phyloP scores from a whole-genome alignment of 2,329 filamentous ascomycete species.

The Capronia coronata region DNA sequence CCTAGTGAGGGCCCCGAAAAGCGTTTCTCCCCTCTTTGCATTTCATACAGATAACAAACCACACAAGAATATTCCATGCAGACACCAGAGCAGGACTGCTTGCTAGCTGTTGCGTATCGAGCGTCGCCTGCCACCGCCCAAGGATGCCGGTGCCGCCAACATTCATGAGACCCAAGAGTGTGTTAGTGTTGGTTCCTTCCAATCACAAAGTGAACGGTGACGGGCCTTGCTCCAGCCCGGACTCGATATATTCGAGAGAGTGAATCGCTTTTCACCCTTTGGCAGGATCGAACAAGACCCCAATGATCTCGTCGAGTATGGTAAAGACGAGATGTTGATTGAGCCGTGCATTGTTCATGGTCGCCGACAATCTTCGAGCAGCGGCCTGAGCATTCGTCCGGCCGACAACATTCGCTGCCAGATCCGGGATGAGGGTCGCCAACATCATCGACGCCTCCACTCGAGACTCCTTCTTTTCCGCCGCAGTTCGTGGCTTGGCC shows the following conservation, averaged over 20 bases:
- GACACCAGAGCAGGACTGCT: too few relatives aligned
- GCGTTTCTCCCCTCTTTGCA: too few relatives aligned
- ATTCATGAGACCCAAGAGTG: too few relatives aligned
- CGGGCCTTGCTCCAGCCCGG: too few relatives aligned
- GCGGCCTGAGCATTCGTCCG: conserved; percentile 85
- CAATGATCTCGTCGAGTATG: conserved; percentile 63
- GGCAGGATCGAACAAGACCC: conserved; percentile 51
- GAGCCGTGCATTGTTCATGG: conserved; percentile 80
- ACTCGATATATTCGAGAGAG: not conserved
- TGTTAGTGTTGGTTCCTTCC: too few relatives aligned
- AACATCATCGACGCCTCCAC: conserved; percentile 86
- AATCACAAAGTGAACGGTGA: too few relatives aligned
- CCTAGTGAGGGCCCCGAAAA: too few relatives aligned
- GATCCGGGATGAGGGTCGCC: conserved; percentile 79
- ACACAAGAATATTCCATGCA: too few relatives aligned
- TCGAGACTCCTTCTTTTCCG: conserved; percentile 71
- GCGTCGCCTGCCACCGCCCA: too few relatives aligned
- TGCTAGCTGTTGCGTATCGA: too few relatives aligned
- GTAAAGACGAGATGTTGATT: conserved; percentile 70
- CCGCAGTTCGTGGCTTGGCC: conserved; percentile 53
- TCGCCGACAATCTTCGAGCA: conserved; percentile 79
- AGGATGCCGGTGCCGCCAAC: too few relatives aligned
- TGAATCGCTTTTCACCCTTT: conserved; percentile 8
- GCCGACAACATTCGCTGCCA: conserved; percentile 89
- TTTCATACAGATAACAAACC: too few relatives aligned